Evolutionary conservation across 2,329 filamentous ascomycete species (phyloP).

Genomic region (Chaetomiaceae sp.): DNA sequence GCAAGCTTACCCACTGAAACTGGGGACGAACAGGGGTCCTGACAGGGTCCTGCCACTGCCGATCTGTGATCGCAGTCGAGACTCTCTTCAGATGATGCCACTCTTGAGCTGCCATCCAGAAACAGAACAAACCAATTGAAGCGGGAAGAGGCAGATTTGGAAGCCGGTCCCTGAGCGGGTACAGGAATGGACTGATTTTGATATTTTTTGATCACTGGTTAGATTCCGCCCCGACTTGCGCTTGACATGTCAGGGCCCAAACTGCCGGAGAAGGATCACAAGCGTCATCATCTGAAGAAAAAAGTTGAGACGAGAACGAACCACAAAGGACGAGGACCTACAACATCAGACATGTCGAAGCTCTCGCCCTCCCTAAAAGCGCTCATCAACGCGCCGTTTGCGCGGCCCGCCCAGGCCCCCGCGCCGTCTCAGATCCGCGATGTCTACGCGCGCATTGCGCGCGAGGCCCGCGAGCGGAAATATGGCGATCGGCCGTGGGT

Average conservation of each 20-base stretch:
- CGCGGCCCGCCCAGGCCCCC: conserved; percentile 60
- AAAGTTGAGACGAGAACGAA: neutral
- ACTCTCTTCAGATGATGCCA: neutral
- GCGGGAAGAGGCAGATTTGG: neutral
- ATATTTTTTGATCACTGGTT: neutral
- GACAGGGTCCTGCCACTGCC: neutral
- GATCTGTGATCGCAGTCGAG: neutral
- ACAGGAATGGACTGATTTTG: neutral
- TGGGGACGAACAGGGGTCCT: neutral
- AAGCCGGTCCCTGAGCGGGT: neutral
- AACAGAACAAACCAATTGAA: neutral
- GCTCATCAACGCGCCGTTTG: conserved; percentile 66
- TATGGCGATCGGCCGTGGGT: conserved; percentile 64
- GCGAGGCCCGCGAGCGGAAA: conserved; percentile 57
- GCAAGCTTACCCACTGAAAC: conserved; percentile 1
- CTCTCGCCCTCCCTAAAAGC: conserved; percentile 67
- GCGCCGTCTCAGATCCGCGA: conserved; percentile 60
- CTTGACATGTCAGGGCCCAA: conserved; percentile 3
- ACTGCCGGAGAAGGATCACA: neutral
- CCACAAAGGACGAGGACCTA: neutral
- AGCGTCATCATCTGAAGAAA: neutral
- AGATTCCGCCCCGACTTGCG: too few species aligned
- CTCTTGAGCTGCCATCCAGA: too few species aligned
- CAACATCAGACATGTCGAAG: conserved; percentile 58
- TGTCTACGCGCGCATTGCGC: conserved; percentile 60